A percentile compares a stretch with the other conserved stretches of the same genome.
Conservation (phyloP, 2,329 filamentous ascomycete genomes). For the Aureobasidium sp. region DNA sequence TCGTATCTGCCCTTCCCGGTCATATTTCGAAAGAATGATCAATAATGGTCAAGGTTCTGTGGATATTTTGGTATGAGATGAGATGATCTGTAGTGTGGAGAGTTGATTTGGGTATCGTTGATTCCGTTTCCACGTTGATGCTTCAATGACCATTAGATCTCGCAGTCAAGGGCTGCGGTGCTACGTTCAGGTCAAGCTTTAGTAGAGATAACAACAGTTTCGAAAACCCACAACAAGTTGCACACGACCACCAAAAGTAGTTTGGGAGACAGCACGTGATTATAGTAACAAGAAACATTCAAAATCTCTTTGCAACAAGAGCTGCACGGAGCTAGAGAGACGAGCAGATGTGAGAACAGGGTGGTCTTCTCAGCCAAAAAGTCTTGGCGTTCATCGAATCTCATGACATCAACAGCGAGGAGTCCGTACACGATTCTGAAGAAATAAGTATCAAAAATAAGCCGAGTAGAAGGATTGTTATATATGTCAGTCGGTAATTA, state of each 20-base stretch:
- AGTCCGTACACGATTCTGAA: background rate
- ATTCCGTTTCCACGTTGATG: background rate
- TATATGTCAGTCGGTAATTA: background rate
- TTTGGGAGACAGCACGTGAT: too few relatives aligned
- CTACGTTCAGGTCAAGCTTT: too few relatives aligned
- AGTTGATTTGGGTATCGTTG: too few relatives aligned
- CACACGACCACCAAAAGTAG: too few relatives aligned
- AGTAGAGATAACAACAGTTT: too few relatives aligned
- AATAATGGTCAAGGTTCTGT: background rate
- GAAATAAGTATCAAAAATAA: too few relatives aligned
- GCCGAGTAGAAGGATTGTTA: too few relatives aligned
- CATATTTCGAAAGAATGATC: background rate
- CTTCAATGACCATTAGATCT: background rate
- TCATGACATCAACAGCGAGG: background rate
- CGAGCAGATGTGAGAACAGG: background rate
- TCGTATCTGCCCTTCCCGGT: background rate
- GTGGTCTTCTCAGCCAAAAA: background rate
- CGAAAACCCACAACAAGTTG: background rate
- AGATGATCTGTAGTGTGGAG: too few relatives aligned
- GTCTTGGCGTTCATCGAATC: background rate
- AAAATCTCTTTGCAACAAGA: too few relatives aligned
- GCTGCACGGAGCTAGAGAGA: background rate
- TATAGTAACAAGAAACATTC: too few relatives aligned
- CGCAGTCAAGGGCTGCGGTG: too few relatives aligned
- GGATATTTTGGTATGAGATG: too few relatives aligned